Evolutionary conservation across 192 early-diverging fungal genomes (phyloP), one percentile per base, ranked within the genome.

Genomic region (Glomus cerebriforme): DNA sequence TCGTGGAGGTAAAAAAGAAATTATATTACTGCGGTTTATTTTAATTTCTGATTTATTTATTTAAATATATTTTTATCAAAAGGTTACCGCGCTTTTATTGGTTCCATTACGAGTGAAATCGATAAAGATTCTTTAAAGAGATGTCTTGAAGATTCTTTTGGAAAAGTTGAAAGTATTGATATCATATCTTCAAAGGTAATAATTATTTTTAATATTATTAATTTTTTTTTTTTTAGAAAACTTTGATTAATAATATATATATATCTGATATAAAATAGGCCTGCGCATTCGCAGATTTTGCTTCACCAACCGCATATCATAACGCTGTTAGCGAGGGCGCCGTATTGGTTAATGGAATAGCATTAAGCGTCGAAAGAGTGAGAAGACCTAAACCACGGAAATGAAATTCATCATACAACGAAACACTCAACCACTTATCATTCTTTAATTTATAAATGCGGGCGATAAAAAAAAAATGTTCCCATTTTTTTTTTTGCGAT

Each of bases 171-270:
- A n/a, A 68, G 34, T 68, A 68, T 68, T 34, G 66, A 68, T 68
- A 68, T 68, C 15, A 68, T 68, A 68, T n/a, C 66, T n/a, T 35
- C 66, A 17, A 68, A 68, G n/a, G 66, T 68, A 34, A n/a, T 49
- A 15, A n/a, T 22, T 54, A 54, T 54, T 47, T 54, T 13, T 31
- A 31, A 67, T 68, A 19, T 17, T 17, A 17, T 31, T 13, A 32
- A 17, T 64, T 6, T 31, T 22, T 29, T 64, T 31, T 64, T 64
- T 31, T 12, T 15, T 64, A 22, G 27, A 15, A 29, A 29, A 64
- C 15, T n/a, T n/a, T n/a, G n/a, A n/a, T n/a, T 29, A 64, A 64
- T 22, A 29, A 29, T 15, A 32, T 22, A 1, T 7, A 12, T 26
- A 8, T 29, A 68, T n/a, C n/a, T n/a, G n/a, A n/a, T n/a, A n/a